Evolutionary conservation across 1,139 yeast species (phyloP).

Genomic region (Hansenula sp.): DNA sequence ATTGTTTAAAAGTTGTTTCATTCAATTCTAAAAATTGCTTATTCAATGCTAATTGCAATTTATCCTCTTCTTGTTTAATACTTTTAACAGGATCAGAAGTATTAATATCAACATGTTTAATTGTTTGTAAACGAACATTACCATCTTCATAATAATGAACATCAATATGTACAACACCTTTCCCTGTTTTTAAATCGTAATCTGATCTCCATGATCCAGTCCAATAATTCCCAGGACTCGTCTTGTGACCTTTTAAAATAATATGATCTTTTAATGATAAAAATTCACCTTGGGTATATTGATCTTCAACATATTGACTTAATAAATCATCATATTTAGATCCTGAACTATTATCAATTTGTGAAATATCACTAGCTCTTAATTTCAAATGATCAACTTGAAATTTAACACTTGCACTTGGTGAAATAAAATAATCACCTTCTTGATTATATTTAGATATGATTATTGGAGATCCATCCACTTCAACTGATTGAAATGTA

Average conservation of each 20-base stretch:
- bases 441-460: constrained; percentile 40
- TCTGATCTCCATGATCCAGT: constrained; percentile 86
- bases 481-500: constrained; percentile 30
- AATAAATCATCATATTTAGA: constrained; percentile 22
- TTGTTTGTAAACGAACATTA: constrained; percentile 72
- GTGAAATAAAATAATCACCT: constrained; percentile 44
- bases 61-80: constrained; percentile 57
- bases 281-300: constrained; percentile 36
- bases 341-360: constrained; percentile 11
- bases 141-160: constrained; percentile 97
- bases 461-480: constrained; percentile 31
- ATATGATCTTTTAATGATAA: constrained; percentile 23
- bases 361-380: constrained; percentile 40
- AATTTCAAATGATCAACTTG: constrained; percentile 53
- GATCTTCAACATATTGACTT: constrained; percentile 34
- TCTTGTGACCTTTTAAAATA: constrained; percentile 66
- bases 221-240: constrained; percentile 76
- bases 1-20: constrained; percentile 73
- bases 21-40: constrained; percentile 67
- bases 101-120: constrained; percentile 31
- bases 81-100: neutral
- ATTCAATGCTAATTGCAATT: constrained; percentile 56
- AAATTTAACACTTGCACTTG: constrained; percentile 45
- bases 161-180: constrained; percentile 61
- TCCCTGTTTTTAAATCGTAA: constrained; percentile 39